Conservation (phyloP, 2,329 filamentous ascomycete genomes). For the Monosporascus sp. region DNA sequence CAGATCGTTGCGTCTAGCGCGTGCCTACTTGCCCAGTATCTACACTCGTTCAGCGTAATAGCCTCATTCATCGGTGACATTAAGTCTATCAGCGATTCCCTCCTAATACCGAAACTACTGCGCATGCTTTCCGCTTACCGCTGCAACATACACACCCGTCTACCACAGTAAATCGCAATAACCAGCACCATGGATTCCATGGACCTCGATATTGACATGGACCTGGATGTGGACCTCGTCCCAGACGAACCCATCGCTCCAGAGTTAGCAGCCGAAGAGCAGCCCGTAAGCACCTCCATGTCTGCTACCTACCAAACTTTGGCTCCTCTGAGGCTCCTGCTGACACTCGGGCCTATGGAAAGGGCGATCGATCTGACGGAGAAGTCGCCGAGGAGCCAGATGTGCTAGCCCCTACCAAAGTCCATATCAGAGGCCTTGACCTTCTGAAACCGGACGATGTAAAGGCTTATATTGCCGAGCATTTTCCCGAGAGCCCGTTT, state of each 20-base stretch:
- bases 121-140: too few species aligned
- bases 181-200: constrained; percentile 39
- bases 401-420: constrained; percentile 50
- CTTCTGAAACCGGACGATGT: constrained; percentile 76
- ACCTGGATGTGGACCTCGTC: constrained; percentile 50
- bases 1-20: too few species aligned
- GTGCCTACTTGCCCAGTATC: too few species aligned
- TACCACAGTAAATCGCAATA: constrained; percentile 1
- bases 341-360: constrained; percentile 8
- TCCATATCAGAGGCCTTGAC: constrained; percentile 82
- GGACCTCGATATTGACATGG: constrained; percentile 71
- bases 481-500: constrained; percentile 53
- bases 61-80: too few species aligned
- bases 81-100: too few species aligned
- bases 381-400: constrained; percentile 34
- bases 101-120: too few species aligned
- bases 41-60: too few species aligned
- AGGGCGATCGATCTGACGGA: constrained; percentile 33
- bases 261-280: constrained; percentile 25
- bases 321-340: constrained; percentile 2
- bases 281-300: constrained; percentile 16
- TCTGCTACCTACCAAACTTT: not conserved
- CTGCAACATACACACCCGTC: too few species aligned
- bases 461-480: constrained; percentile 64
- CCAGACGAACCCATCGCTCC: constrained; percentile 33